phyloP scores from a whole-genome alignment of 257 asterid species.

The Scutellaria barbata region DNA sequence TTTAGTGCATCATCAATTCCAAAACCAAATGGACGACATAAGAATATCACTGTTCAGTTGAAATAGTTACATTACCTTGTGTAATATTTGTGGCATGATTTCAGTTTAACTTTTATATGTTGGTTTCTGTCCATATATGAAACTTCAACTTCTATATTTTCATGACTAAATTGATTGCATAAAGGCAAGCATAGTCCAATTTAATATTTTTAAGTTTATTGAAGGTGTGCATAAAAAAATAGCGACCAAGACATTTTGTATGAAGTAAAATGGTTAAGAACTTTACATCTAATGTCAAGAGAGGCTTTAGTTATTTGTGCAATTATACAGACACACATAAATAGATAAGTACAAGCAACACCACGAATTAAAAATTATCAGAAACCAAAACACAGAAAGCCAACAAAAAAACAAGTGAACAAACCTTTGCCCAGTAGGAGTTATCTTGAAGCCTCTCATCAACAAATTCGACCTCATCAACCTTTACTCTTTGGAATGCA shows the following conservation, averaged over 20 bases:
- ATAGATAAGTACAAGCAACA: conserved; percentile 6
- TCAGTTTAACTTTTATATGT: background rate
- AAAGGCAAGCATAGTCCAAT: background rate
- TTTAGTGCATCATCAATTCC: background rate
- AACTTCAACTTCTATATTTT: background rate
- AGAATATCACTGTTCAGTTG: background rate
- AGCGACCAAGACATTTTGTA: background rate
- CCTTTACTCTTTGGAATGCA: conserved; percentile 75
- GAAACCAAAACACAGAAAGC: conserved; percentile 1
- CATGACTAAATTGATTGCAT: background rate
- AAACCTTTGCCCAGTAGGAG: conserved; percentile 98
- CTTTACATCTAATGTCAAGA: background rate
- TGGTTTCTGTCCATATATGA: background rate
- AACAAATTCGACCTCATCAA: conserved; percentile 63
- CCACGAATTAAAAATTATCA: background rate
- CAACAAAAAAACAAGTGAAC: conserved; percentile 13
- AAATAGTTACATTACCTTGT: background rate
- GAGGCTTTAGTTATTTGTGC: background rate
- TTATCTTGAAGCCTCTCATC: conserved; percentile 93
- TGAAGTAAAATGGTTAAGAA: background rate
- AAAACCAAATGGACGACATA: background rate
- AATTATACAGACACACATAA: background rate
- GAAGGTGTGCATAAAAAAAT: background rate
- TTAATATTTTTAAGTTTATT: background rate
- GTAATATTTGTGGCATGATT: background rate